Evolutionary conservation across 768 basidiomycete species (phyloP).

Genomic region (Leccinum fibrillosum): DNA sequence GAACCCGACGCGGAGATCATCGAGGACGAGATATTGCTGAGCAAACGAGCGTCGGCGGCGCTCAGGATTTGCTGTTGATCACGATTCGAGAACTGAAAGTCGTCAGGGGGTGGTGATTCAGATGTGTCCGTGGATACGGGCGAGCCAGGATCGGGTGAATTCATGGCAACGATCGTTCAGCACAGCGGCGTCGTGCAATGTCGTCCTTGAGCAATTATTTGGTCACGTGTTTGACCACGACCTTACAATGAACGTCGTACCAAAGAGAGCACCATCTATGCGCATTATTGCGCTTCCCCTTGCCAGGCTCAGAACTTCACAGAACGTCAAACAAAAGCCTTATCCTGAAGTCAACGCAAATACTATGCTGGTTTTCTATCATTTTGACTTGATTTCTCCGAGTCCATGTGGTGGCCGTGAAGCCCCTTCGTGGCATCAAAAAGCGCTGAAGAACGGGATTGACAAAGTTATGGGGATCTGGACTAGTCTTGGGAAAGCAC

Average conservation of each 20-base stretch:
- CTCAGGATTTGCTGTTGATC: slow-evolving; percentile 27
- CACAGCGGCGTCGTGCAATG: neutral
- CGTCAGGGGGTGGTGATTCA: slow-evolving; percentile 36
- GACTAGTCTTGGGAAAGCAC: slow-evolving; percentile 65
- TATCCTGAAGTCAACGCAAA: slow-evolving; percentile 9
- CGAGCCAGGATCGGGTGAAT: slow-evolving; percentile 37
- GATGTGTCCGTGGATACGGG: slow-evolving; percentile 37
- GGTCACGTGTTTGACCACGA: slow-evolving; percentile 18
- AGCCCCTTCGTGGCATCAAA: slow-evolving; percentile 25
- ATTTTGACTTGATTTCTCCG: slow-evolving; percentile 30
- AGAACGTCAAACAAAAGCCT: slow-evolving; percentile 6
- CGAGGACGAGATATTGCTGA: slow-evolving; percentile 17
- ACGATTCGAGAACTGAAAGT: slow-evolving; percentile 29
- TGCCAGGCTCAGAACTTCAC: slow-evolving; percentile 19
- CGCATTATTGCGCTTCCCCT: slow-evolving; percentile 51
- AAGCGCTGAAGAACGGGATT: slow-evolving; percentile 43
- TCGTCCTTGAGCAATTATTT: neutral
- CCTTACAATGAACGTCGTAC: slow-evolving; percentile 13
- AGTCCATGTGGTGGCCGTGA: slow-evolving; percentile 28
- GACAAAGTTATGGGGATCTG: slow-evolving; percentile 56
- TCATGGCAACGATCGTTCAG: slow-evolving; percentile 22
- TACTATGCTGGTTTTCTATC: slow-evolving; percentile 40
- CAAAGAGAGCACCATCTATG: slow-evolving; percentile 29
- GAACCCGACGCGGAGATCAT: slow-evolving; percentile 27
- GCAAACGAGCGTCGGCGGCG: slow-evolving; percentile 19